A percentile compares a stretch with the other conserved stretches of the same genome.
phyloP scores from a whole-genome alignment of 1,284 basidiomycete species.

The Pseudozyma sp. region DNA sequence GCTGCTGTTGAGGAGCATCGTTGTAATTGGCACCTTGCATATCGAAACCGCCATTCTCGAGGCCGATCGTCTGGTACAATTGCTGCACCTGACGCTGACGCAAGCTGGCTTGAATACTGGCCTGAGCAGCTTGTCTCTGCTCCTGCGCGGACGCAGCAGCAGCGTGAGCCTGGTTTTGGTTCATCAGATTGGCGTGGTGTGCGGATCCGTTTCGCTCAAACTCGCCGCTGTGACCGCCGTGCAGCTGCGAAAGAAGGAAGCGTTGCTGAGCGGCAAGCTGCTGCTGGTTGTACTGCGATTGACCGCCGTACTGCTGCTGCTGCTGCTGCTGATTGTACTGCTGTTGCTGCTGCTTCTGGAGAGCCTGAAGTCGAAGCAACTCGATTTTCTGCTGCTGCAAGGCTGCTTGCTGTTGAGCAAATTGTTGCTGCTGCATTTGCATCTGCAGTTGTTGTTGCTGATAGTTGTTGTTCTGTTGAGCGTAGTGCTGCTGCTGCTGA shows the following conservation, averaged over 20 bases:
- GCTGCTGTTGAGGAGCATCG: constrained; percentile 23
- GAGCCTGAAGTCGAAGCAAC: constrained; percentile 53
- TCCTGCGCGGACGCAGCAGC: constrained; percentile 47
- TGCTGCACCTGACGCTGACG: constrained; percentile 61
- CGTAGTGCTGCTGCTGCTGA: constrained; percentile 46
- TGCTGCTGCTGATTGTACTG: constrained; percentile 42
- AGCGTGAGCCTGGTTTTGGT: constrained; percentile 23
- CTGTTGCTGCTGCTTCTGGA: constrained; percentile 52
- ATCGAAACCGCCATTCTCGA: constrained; percentile 18
- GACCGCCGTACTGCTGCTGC: constrained; percentile 39
- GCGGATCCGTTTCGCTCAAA: constrained; percentile 29
- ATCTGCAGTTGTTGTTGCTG: constrained; percentile 53
- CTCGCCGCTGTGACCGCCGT: constrained; percentile 19
- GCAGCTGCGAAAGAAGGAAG: constrained; percentile 57
- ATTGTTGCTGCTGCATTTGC: constrained; percentile 48
- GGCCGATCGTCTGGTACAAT: constrained; percentile 48
- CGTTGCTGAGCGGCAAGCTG: constrained; percentile 58
- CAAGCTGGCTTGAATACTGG: constrained; percentile 59
- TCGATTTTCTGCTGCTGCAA: constrained; percentile 55
- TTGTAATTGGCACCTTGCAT: constrained; percentile 9
- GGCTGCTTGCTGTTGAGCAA: constrained; percentile 47
- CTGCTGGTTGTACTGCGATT: constrained; percentile 39
- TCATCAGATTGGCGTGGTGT: constrained; percentile 24
- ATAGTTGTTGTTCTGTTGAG: constrained; percentile 21
- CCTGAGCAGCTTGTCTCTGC: constrained; percentile 61